Percentiles rank a stretch among this genome's conserved stretches.
Conservation (phyloP, 164 flowering plant genomes). For the Chimonanthus salicifolius region DNA sequence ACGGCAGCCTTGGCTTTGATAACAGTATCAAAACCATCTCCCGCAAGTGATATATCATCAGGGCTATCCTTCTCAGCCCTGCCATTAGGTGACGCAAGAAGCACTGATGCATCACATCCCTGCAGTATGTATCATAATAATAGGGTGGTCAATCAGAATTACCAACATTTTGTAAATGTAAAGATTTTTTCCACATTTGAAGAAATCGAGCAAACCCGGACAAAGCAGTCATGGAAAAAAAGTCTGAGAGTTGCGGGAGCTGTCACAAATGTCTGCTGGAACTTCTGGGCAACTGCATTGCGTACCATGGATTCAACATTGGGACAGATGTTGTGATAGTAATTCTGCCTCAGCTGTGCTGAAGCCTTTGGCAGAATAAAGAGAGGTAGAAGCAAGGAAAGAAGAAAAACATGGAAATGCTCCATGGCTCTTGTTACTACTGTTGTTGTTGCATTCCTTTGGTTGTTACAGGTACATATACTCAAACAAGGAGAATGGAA, state of each 20-base stretch:
- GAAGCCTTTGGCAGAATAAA: slow-evolving; percentile 5
- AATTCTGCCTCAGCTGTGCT: slow-evolving; percentile 26
- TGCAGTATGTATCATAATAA: slow-evolving; percentile 1
- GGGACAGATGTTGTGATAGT: slow-evolving; percentile 23
- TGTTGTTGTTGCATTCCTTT: not conserved
- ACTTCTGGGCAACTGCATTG: slow-evolving; percentile 23
- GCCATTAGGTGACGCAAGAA: slow-evolving; percentile 17
- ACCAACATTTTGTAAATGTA: too few relatives aligned
- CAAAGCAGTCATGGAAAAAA: slow-evolving; percentile 38
- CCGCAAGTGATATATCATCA: slow-evolving; percentile 42
- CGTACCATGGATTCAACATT: slow-evolving; percentile 28
- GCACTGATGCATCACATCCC: slow-evolving; percentile 50
- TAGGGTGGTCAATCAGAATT: not conserved
- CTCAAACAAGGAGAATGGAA: not conserved
- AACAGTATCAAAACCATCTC: slow-evolving; percentile 59
- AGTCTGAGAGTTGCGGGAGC: slow-evolving; percentile 37
- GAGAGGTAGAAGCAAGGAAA: slow-evolving; percentile 9
- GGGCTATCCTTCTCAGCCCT: slow-evolving; percentile 39
- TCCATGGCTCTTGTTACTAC: not conserved
- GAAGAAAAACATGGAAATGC: not conserved
- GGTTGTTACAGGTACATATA: slow-evolving; percentile 3
- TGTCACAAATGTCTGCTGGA: slow-evolving; percentile 29
- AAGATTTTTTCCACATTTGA: not conserved
- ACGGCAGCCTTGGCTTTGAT: slow-evolving; percentile 49
- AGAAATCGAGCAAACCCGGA: slow-evolving; percentile 18